Base-by-base conservation (phyloP, 2,329 filamentous ascomycete genomes). In the Fusarium sp. region DNA sequence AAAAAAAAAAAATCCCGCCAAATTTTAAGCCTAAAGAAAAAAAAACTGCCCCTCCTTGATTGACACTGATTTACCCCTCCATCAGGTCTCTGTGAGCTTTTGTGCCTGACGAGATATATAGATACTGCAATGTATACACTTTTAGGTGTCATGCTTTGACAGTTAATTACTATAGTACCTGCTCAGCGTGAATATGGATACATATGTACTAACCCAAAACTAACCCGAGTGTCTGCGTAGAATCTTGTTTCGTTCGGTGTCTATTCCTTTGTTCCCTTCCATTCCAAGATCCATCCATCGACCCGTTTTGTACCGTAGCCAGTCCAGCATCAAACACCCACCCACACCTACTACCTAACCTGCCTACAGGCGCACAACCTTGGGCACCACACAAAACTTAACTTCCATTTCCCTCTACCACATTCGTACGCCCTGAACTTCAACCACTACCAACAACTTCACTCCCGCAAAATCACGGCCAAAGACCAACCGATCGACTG, bases 241-340 rank as follows among this genome's bases (percentile, higher is more conserved):
- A 37, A 37, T n/a, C 46, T 32, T 22, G 27, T 22, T 48, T 30
- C 46, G 34, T 48, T 48, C 20, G 46, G 22, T 13, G 13, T 30
- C 20, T 30, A 32, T 22, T 18, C 29, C 46, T 32, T 51, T 66
- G 53, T 59, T 49, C 45, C 29, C n/a, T 57, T 59, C 32, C 48
- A 57, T 48, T 27, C 34, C 46, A 53, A 68, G 58, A 57, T 68
- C 67, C 67, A 54, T 70, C 65, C 34, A 37, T 65, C 51, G 67
- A 71, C 67, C 67, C 67, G 67, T 70, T 71, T 70, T 70, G 62
- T 67, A 70, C 67, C 67, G 64, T 42, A 42, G 49, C 48, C 48
- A 52, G 48, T 40, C 49, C 67, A 56, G 48, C 57, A 64, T 71
- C 67, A 63, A 64, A 67, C 67, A 58, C 62, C 67, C 67, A 70